Base-by-base conservation (phyloP, 1,284 basidiomycete genomes). In the Trametes sp. region DNA sequence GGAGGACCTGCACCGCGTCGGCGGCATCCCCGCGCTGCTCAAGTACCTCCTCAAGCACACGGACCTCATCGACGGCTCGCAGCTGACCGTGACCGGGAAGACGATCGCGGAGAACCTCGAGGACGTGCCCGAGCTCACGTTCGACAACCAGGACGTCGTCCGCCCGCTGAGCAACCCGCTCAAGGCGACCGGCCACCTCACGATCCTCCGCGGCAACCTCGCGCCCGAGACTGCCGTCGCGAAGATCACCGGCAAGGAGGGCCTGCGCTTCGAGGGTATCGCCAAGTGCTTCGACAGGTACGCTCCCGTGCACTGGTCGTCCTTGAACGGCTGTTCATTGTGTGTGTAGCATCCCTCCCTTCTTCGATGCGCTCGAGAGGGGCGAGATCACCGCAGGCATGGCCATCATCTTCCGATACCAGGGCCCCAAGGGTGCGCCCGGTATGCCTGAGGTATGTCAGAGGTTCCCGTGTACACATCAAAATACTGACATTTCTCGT, bases 211-310 rank as follows among this genome's bases (percentile, higher is more conserved):
- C 58, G 96, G 96, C 26, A 96, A 93, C 76, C 83, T 99, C 51
- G 92, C 94, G 1, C 96, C 96, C 4, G 95, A 87, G 45, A 92
- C 93, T 7, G 94, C 96, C 38, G 96, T 99, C 13, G 94, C 95
- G 54, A 99, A 99, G 80, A 83, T 98, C 67, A 98, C 97, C 11
- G 96, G 97, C 24, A 98, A 98, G 78, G 97, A 99, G 78, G 97
- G 97, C 4, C 77, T 90, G 52, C 82, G 81, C 41, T 99, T 99
- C 74, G 89, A 93, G 87, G 92, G 92, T 59, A 73, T 80, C 31
- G 92, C 92, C 19, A 90, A 85, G 74, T 92, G 90, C 73, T 93
- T 93, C 70, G 92, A 94, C 72, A 84, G 80, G 88, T 89, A 64
- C 61, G 72, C 13, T 24, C 16, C 24, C 44, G 8, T 49, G 8